Evolutionary conservation across 2,329 filamentous ascomycete genomes (phyloP).

Genomic region (Fusarium mangiferae): DNA sequence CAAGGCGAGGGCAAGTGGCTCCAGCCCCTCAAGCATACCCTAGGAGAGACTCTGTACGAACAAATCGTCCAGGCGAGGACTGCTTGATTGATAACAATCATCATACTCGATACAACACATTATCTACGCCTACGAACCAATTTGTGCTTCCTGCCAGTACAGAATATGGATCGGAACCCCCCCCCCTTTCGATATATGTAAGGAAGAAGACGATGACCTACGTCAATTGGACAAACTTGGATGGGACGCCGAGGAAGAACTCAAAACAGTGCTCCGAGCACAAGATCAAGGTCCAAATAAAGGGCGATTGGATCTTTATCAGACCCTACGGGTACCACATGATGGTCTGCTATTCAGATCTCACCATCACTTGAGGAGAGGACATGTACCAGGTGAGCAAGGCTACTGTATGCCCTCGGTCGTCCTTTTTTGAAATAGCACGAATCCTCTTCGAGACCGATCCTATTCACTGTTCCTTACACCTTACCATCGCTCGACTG

Average conservation of each 20-base stretch:
- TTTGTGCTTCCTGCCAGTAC: background rate
- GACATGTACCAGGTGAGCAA: background rate
- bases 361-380: background rate
- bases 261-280: background rate
- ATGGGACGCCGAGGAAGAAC: background rate
- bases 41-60: background rate
- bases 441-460: conserved; percentile 55
- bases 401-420: accelerated
- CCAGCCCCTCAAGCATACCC: background rate
- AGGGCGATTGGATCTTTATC: background rate
- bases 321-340: background rate
- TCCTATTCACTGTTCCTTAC: conserved; percentile 60
- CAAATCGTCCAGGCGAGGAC: background rate
- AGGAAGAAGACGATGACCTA: background rate
- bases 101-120: background rate
- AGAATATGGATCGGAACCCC: background rate
- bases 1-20: background rate
- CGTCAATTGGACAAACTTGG: too few relatives aligned
- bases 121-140: background rate
- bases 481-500: conserved; percentile 63
- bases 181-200: background rate
- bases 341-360: background rate
- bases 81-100: background rate
- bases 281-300: background rate
- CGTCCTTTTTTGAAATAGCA: conserved; percentile 30